Percentiles rank a stretch among this genome's conserved stretches.
Evolutionary conservation across 2,329 filamentous ascomycete species (phyloP).

Genomic region (Ciborinia camelliae): DNA sequence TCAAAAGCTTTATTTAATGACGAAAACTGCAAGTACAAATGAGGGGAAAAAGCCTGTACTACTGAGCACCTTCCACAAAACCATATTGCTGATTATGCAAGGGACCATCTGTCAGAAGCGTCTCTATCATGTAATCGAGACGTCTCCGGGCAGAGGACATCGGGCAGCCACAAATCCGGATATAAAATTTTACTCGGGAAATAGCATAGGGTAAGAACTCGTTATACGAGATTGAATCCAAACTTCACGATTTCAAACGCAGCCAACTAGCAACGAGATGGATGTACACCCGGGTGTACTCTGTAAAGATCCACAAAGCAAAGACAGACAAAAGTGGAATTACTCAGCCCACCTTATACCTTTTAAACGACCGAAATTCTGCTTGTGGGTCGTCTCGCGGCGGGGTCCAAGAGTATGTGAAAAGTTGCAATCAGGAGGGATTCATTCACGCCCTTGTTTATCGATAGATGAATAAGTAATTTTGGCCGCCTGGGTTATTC

Average conservation of each 20-base stretch:
- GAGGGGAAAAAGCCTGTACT: not conserved
- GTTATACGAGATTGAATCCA: not conserved
- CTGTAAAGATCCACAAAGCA: slow-evolving; percentile 11
- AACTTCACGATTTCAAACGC: slow-evolving; percentile 2
- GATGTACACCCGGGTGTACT: not conserved
- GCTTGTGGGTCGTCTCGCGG: slow-evolving; percentile 17
- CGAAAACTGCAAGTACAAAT: not conserved
- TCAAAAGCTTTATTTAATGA: not conserved
- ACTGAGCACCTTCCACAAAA: not conserved
- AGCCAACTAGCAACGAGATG: not conserved
- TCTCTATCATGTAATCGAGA: not conserved
- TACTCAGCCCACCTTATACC: slow-evolving; percentile 14
- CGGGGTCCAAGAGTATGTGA: slow-evolving; percentile 10
- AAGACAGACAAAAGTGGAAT: slow-evolving; percentile 17
- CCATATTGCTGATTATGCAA: slow-evolving; percentile 13
- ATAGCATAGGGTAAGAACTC: slow-evolving; percentile 3
- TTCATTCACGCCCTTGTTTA: slow-evolving; percentile 19
- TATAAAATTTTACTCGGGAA: not conserved
- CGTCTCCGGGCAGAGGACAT: not conserved
- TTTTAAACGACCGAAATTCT: not conserved
- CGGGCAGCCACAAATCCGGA: not conserved
- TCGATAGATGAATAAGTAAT: slow-evolving; percentile 13
- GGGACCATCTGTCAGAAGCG: not conserved
- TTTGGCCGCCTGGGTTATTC: not conserved
- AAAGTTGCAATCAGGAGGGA: slow-evolving; percentile 14